Evolutionary conservation across 164 flowering plant genomes (phyloP), one percentile per base, ranked within the genome.

Genomic region (Vitis cinerea): DNA sequence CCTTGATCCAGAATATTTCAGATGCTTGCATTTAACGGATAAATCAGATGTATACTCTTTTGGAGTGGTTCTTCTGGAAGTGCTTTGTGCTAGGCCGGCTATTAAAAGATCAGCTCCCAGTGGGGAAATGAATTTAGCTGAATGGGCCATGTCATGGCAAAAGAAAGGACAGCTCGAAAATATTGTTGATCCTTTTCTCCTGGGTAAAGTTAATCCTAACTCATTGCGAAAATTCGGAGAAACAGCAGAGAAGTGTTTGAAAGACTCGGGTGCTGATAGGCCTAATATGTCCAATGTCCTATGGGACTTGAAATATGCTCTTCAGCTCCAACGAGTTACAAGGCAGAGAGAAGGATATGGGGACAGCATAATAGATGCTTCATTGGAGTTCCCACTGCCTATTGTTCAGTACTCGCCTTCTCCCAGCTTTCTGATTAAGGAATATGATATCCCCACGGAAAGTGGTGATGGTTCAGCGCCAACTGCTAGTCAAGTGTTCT

Each of bases 31-130:
- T 14, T 51, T 68, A 3, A 68, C 72, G 8, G 72, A 73, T 4
- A 73, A 73, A 68, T 68, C 76, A 12, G 76, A 73, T 17, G 76
- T 73, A 29, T 73, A 73, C 61, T 60, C 76, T 10, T 73, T 73
- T 16, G 76, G 76, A 0, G 76, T 73, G 0, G 76, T 73, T 7
- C 71, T 73, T 15, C 68, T 73, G 1, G 76, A 73, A 15, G 76
- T 73, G 17, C 48, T 68, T 0, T 73, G 72, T 57, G 72, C 63
- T 0, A 63, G 76, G 14, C 72, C 67, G 7, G 63, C 72, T 13
- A 57, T 73, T 15, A 30, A 59, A 13, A 4, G 6, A 3, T 7
- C 44, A 5, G 57, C 29, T 7, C 56, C 62, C 30, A 73, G 55
- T 30, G 68, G 61, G 58, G 61, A 68, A 16, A 29, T 68, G 68